These are phyloP conservation scores for Mycothermus thermophilus DNA, from an alignment of 495 filamentous ascomycete genomes.

Conservation along the genomic window DNA sequence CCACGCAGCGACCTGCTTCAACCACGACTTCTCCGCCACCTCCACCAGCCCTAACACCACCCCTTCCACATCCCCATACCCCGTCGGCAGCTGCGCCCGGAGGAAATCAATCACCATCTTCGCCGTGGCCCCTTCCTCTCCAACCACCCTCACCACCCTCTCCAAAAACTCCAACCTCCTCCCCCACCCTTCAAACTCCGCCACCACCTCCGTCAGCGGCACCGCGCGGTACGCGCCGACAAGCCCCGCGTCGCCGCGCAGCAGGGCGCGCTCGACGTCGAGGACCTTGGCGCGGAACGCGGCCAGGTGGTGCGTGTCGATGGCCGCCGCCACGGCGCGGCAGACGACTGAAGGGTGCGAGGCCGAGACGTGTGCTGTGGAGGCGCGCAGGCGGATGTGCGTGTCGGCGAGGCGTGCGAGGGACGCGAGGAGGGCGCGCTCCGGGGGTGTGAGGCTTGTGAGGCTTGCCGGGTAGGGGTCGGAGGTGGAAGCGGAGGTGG, in stretches of 20 bases:
- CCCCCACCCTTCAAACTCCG: slow-evolving; percentile 73
- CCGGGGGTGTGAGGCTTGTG: slow-evolving; percentile 51
- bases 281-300: slow-evolving; percentile 72
- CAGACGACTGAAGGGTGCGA: slow-evolving; percentile 66
- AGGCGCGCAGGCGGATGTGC: slow-evolving; percentile 52
- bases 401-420: slow-evolving; percentile 62
- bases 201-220: slow-evolving; percentile 69
- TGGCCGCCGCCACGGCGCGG: slow-evolving; percentile 72
- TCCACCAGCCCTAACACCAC: slow-evolving; percentile 53
- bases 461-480: slow-evolving; percentile 19
- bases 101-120: slow-evolving; percentile 55
- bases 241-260: slow-evolving; percentile 52
- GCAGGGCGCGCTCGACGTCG: slow-evolving; percentile 64
- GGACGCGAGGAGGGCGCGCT: slow-evolving; percentile 65
- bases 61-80: slow-evolving; percentile 71
- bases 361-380: slow-evolving; percentile 49
- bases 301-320: slow-evolving; percentile 57
- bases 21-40: slow-evolving; percentile 78
- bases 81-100: slow-evolving; percentile 64
- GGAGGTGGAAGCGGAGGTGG: slow-evolving; percentile 21
- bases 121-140: slow-evolving; percentile 10
- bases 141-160: slow-evolving; percentile 53
- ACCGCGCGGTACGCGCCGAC: slow-evolving; percentile 90
- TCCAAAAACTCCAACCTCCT: slow-evolving; percentile 76
- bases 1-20: slow-evolving; percentile 82